phyloP scores from a whole-genome alignment of 257 asterid species.

The Linaria vulgaris region DNA sequence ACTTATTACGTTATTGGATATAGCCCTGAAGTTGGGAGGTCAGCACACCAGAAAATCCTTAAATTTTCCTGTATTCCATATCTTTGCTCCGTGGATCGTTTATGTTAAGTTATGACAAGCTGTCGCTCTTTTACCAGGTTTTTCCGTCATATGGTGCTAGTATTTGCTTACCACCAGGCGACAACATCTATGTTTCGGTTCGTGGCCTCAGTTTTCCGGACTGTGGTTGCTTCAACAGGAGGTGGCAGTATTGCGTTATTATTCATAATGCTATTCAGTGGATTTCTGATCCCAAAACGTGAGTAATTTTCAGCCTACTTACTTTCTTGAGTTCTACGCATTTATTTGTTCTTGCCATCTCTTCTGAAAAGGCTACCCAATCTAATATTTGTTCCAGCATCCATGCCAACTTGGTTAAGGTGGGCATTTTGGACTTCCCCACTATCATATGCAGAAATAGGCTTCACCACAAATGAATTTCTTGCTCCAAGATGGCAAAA shows the following conservation, averaged over 20 bases:
- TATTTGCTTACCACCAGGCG: slow-evolving; percentile 46
- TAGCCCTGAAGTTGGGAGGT: slow-evolving; percentile 46
- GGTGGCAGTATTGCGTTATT: slow-evolving; percentile 42
- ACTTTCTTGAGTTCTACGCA: background rate
- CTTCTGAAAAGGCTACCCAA: background rate
- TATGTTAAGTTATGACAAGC: slow-evolving; percentile 5
- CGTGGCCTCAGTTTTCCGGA: slow-evolving; percentile 46
- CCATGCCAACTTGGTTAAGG: slow-evolving; percentile 61
- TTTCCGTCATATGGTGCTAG: slow-evolving; percentile 45
- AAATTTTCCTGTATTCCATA: background rate
- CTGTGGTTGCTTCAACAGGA: slow-evolving; percentile 37
- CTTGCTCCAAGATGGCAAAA: slow-evolving; percentile 60
- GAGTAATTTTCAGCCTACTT: slow-evolving; percentile 19
- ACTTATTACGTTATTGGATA: slow-evolving; percentile 55
- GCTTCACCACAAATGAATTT: slow-evolving; percentile 50
- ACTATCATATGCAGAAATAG: slow-evolving; percentile 55
- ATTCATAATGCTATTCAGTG: slow-evolving; percentile 42
- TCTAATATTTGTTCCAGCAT: slow-evolving; percentile 35
- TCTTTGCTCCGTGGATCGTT: background rate
- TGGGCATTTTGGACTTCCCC: slow-evolving; percentile 74
- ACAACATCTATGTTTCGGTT: slow-evolving; percentile 52
- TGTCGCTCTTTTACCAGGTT: slow-evolving; percentile 36
- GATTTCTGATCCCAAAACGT: slow-evolving; percentile 54
- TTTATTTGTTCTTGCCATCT: background rate
- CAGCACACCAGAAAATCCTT: slow-evolving; percentile 12